Evolutionary conservation across 768 basidiomycete genomes (phyloP).

Genomic region (Mycena capillaripes): DNA sequence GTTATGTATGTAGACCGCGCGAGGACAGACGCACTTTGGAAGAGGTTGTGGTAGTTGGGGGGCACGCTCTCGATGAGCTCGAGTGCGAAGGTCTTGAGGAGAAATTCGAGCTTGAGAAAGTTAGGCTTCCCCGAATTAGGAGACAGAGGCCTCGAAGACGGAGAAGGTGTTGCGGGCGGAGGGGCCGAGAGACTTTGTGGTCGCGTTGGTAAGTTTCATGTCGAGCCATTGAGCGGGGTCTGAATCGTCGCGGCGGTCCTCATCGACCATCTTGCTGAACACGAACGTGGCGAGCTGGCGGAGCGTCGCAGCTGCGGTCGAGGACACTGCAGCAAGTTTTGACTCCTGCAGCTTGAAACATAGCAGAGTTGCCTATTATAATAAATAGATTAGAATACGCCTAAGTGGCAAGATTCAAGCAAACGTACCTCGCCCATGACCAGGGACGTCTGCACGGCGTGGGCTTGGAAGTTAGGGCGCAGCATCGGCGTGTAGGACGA

Average conservation of each 20-base stretch:
- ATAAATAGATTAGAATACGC: too few species aligned
- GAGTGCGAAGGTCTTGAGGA: constrained; percentile 96
- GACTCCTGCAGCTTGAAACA: constrained; percentile 98
- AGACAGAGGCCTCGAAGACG: constrained; percentile 93
- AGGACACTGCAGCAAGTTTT: constrained; percentile 95
- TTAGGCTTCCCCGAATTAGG: constrained; percentile 84
- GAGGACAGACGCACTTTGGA: constrained; percentile 69
- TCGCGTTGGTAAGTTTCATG: constrained; percentile 77
- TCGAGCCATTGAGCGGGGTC: constrained; percentile 51
- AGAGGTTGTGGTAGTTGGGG: constrained; percentile 91
- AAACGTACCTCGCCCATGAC: constrained; percentile 93
- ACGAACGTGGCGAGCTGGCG: constrained; percentile 98
- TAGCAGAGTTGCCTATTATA: constrained; percentile 89
- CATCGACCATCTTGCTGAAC: constrained; percentile 91
- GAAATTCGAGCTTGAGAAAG: constrained; percentile 84
- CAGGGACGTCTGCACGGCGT: too few species aligned
- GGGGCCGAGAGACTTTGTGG: constrained; percentile 72
- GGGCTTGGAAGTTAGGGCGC: too few species aligned
- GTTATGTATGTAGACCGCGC: background rate
- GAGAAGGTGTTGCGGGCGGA: constrained; percentile 89
- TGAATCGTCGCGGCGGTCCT: constrained; percentile 67
- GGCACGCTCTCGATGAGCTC: constrained; percentile 97
- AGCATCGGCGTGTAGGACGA: too few species aligned
- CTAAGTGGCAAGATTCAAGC: too few species aligned
- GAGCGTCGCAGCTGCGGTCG: constrained; percentile 95